Base-by-base conservation (phyloP, 1,139 yeast species). In the Candida tropicalis region DNA sequence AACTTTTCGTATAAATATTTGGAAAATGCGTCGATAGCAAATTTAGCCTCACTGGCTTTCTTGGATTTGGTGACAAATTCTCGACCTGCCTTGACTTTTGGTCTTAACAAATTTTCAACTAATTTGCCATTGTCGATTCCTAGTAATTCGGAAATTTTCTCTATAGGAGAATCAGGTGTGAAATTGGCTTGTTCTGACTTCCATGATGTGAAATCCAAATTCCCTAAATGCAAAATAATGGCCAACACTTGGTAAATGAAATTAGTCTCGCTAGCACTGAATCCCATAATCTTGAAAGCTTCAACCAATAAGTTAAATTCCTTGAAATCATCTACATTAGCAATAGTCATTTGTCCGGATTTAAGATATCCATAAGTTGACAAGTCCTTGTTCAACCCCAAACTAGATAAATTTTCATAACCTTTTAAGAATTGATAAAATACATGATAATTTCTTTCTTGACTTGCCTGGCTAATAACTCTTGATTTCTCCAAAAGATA, bases 401-500 rank as follows among this genome's bases (percentile, higher is more conserved):
- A 71, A 22, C 72, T 63, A 5, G 73, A 55, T 24, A 84, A 66
- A 26, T 80, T 66, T 1, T 81, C 61, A 18, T 87, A 78, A 8
- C 97, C 96, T 41, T 77, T 71, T 26, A 95, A 66, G 35, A 95
- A 66, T 59, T 95, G 98, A 62, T 93, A 95, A 59, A 93, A 93
- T 4, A 91, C 79, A 62, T 93, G 99, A 60, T 93, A 93, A 60
- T 91, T 93, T 60, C 99, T 76, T 64, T 93, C 99, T 15, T 78
- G 70, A 5, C 68, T 50, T 39, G 85, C 80, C 64, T 90, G 98
- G 38, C 78, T 70, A n/a, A 89, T 86, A 13, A 95, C 97, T 56
- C 99, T 80, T 7, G 97, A 88, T 63, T 93, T 95, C 62, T 95
- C 99, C 40, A 95, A 70, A 26, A 95, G 69, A 56, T 95, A 95